A percentile compares a stretch with the other conserved stretches of the same genome.
phyloP scores from a whole-genome alignment of 129 eudicot genomes.

The Flaveria sonorensis region DNA sequence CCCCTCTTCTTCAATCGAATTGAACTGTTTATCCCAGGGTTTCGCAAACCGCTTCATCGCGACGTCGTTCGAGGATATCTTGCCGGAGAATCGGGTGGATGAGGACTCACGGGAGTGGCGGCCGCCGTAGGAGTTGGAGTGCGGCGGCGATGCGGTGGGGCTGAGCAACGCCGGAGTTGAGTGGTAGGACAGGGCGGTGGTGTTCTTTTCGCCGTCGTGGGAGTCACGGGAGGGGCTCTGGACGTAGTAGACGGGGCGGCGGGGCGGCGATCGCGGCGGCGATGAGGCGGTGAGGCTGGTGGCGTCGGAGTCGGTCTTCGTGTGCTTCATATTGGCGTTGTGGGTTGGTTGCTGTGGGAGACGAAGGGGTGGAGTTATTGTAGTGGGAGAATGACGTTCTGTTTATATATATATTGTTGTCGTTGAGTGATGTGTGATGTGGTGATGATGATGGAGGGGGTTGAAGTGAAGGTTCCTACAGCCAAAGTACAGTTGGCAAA shows the following conservation, averaged over 20 bases:
- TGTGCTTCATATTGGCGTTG: slow-evolving; percentile 44
- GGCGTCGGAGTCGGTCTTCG: slow-evolving; percentile 91
- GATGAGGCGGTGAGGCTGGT: slow-evolving; percentile 89
- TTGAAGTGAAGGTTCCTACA: slow-evolving; percentile 18
- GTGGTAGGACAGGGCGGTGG: slow-evolving; percentile 66
- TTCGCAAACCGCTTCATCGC: slow-evolving; percentile 39
- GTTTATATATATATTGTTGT: no score
- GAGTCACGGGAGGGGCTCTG: slow-evolving; percentile 92
- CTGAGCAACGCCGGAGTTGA: slow-evolving; percentile 69
- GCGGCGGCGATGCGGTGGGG: slow-evolving; percentile 84
- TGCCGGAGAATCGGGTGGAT: slow-evolving; percentile 85
- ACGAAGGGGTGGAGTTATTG: neutral
- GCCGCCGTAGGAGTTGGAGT: slow-evolving; percentile 75
- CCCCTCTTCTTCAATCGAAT: slow-evolving; percentile 74
- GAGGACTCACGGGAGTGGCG: slow-evolving; percentile 92
- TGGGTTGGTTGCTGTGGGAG: slow-evolving; percentile 8
- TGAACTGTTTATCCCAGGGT: slow-evolving; percentile 46
- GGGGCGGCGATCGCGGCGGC: slow-evolving; percentile 68
- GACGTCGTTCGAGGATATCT: slow-evolving; percentile 55
- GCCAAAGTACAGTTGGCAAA: slow-evolving; percentile 25
- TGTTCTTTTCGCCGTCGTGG: slow-evolving; percentile 73
- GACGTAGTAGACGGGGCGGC: slow-evolving; percentile 88
- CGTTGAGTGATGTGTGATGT: no score
- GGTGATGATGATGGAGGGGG: no score
- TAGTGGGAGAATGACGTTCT: neutral